These are phyloP conservation scores for Naganishia albida DNA, from an alignment of 1,284 basidiomycete genomes.

Conservation along the genomic window DNA sequence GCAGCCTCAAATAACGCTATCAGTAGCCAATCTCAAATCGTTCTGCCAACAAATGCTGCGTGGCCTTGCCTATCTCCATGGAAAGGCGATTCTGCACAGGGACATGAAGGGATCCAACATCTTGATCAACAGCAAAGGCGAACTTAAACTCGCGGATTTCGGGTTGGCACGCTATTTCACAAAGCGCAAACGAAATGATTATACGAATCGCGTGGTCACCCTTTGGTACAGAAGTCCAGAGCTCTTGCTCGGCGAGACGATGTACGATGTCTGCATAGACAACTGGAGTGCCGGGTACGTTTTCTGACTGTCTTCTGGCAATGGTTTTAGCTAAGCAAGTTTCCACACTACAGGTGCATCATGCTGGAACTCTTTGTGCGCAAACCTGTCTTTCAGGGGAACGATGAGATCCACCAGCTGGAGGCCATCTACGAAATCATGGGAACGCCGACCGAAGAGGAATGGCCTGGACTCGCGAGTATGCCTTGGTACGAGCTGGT, in stretches of 20 bases:
- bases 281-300: slow-evolving; percentile 98
- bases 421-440: slow-evolving; percentile 87
- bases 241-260: slow-evolving; percentile 89
- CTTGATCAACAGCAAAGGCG: slow-evolving; percentile 86
- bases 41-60: slow-evolving; percentile 91
- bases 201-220: slow-evolving; percentile 98
- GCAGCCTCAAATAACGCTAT: slow-evolving; percentile 82
- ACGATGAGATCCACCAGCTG: slow-evolving; percentile 95
- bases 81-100: slow-evolving; percentile 91
- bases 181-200: slow-evolving; percentile 84
- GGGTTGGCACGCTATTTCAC: slow-evolving; percentile 96
- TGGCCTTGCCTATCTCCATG: slow-evolving; percentile 91
- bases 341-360: slow-evolving; percentile 69
- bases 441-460: slow-evolving; percentile 79
- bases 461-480: slow-evolving; percentile 78
- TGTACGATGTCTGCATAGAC: slow-evolving; percentile 98
- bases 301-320: not conserved
- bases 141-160: slow-evolving; percentile 96
- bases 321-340: slow-evolving; percentile 15
- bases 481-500: slow-evolving; percentile 99
- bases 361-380: slow-evolving; percentile 96
- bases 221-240: slow-evolving; percentile 99
- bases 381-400: slow-evolving; percentile 92
- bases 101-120: slow-evolving; percentile 99
- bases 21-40: slow-evolving; percentile 87